Conservation (phyloP, 306 rosid species). For the Cucurbita ficifolia region DNA sequence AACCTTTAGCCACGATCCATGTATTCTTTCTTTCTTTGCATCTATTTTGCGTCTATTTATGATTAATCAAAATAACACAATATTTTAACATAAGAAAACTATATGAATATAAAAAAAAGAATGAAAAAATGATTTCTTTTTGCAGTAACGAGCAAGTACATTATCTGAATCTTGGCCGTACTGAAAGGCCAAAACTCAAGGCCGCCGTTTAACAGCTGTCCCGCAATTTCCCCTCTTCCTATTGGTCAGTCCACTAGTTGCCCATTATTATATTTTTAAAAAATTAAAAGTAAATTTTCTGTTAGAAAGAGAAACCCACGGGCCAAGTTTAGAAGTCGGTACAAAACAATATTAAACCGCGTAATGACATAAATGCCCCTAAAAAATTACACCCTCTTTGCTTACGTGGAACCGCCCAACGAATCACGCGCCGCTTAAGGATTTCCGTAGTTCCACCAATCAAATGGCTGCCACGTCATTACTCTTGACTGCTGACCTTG, state of each 20-base stretch:
- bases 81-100: too few species aligned
- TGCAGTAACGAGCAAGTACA: not conserved
- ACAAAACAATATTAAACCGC: slow-evolving; percentile 13
- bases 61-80: too few species aligned
- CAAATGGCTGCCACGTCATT: not conserved
- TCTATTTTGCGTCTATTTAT: too few species aligned
- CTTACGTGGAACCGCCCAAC: slow-evolving; percentile 12
- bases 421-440: slow-evolving; percentile 1
- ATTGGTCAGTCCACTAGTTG: not conserved
- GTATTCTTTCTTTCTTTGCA: too few species aligned
- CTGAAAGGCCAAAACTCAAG: not conserved
- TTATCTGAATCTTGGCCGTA: not conserved
- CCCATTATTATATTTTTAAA: not conserved
- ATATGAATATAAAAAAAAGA: too few species aligned
- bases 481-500: not conserved
- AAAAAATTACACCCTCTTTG: not conserved
- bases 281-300: not conserved
- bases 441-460: not conserved
- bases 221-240: not conserved
- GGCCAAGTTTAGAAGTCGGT: not conserved
- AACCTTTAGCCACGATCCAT: too few species aligned
- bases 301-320: not conserved
- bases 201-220: not conserved
- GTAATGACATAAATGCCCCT: slow-evolving; percentile 10
- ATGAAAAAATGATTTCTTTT: too few species aligned